Evolutionary conservation across 441 rosid species (phyloP).

Genomic region (California macrophylla): DNA sequence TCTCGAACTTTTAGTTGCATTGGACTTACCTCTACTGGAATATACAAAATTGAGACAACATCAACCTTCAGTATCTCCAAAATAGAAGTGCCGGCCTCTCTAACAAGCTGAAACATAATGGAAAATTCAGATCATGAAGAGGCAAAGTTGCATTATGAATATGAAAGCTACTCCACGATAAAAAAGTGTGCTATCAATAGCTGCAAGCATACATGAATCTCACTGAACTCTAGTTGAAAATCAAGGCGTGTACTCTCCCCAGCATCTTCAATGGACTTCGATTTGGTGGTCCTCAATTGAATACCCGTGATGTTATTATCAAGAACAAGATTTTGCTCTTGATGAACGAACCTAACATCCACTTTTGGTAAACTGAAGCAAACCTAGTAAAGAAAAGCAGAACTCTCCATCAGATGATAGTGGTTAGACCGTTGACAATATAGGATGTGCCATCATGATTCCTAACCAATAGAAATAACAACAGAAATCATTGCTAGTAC

Average conservation of each 20-base stretch:
- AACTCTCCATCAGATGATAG: slow-evolving; percentile 2
- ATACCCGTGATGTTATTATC: slow-evolving; percentile 84
- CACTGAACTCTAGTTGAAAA: slow-evolving; percentile 78
- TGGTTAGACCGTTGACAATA: neutral
- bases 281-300: slow-evolving; percentile 61
- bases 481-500: neutral
- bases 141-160: slow-evolving; percentile 16
- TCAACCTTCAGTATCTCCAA: slow-evolving; percentile 88
- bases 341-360: slow-evolving; percentile 69
- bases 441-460: neutral
- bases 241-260: slow-evolving; percentile 91
- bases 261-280: slow-evolving; percentile 65
- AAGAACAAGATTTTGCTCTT: slow-evolving; percentile 47
- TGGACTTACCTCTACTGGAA: slow-evolving; percentile 65
- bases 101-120: slow-evolving; percentile 63
- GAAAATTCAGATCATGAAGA: slow-evolving; percentile 22
- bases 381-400: slow-evolving; percentile 41
- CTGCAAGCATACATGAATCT: slow-evolving; percentile 69
- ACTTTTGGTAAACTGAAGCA: slow-evolving; percentile 69
- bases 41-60: slow-evolving; percentile 60
- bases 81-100: slow-evolving; percentile 66
- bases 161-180: slow-evolving; percentile 20
- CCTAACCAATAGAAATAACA: neutral
- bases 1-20: slow-evolving; percentile 17
- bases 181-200: slow-evolving; percentile 14